phyloP scores from a whole-genome alignment of 805 yeast species.

The Candida vaughaniae region DNA sequence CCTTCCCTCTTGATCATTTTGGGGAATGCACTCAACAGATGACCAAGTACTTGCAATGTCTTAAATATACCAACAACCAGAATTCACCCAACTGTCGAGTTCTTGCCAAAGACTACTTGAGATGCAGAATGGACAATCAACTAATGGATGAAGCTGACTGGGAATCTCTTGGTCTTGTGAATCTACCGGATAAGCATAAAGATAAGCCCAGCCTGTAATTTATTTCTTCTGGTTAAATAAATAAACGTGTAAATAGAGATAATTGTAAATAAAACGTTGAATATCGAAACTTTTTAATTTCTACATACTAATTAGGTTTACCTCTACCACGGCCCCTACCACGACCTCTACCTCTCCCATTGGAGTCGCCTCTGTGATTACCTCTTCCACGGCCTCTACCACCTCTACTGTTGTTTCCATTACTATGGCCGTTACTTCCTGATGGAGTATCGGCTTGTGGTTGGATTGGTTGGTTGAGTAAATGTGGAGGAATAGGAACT shows the following conservation, averaged over 20 bases:
- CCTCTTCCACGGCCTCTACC: conserved; percentile 19
- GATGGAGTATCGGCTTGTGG: conserved; percentile 5
- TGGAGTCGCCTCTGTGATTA: conserved; percentile 9
- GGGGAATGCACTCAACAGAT: conserved; percentile 80
- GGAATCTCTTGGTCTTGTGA: conserved; percentile 43
- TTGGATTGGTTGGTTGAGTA: conserved; percentile 20
- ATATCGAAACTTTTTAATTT: too few relatives aligned
- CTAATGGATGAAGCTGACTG: conserved; percentile 43
- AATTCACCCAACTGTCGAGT: conserved; percentile 90
- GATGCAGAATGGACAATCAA: conserved; percentile 83
- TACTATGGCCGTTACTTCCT: not conserved
- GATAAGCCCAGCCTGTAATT: too few relatives aligned
- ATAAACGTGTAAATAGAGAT: too few relatives aligned
- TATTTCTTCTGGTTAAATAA: too few relatives aligned
- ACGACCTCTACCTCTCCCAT: conserved; percentile 11
- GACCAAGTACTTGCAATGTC: conserved; percentile 73
- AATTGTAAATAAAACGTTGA: too few relatives aligned
- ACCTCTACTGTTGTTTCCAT: conserved; percentile 11
- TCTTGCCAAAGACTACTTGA: conserved; percentile 76
- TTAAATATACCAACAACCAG: conserved; percentile 72
- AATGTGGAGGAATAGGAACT: conserved; percentile 37
- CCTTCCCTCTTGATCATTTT: conserved; percentile 89
- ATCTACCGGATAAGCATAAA: conserved; percentile 35
- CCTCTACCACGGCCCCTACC: conserved; percentile 13
- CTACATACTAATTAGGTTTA: too few relatives aligned